Percentiles rank a stretch among this genome's conserved stretches.
These are phyloP conservation scores for Colletotrichum godetiae DNA, from an alignment of 2,329 filamentous ascomycete species.

Conservation along the genomic window DNA sequence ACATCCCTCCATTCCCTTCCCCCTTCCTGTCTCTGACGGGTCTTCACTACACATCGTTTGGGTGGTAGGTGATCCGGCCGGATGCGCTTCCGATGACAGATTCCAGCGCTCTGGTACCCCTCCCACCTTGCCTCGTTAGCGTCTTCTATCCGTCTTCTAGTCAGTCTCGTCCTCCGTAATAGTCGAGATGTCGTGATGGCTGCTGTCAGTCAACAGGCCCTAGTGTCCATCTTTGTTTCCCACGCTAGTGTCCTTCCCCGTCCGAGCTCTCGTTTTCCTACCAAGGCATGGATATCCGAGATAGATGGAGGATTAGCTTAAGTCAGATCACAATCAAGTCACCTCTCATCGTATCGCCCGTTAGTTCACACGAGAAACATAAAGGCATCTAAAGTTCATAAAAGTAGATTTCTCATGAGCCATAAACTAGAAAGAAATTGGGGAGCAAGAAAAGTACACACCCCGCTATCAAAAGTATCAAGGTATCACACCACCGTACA, in stretches of 20 bases:
- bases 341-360: too few species aligned
- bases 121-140: not conserved
- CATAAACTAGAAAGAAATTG: slow-evolving; percentile 3
- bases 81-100: not conserved
- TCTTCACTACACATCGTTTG: not conserved
- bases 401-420: slow-evolving; percentile 23
- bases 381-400: not conserved
- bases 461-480: slow-evolving; percentile 12
- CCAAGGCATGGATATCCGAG: not conserved
- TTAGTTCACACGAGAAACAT: not conserved
- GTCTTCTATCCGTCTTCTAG: not conserved
- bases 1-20: not conserved
- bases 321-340: not conserved
- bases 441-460: not conserved
- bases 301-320: not conserved
- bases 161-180: not conserved
- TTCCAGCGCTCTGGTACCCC: not conserved
- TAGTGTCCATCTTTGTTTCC: not conserved
- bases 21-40: not conserved
- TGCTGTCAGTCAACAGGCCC: not conserved
- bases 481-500: slow-evolving; percentile 7
- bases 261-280: not conserved
- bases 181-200: not conserved
- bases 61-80: not conserved
- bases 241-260: not conserved